Conservation (phyloP, 371 early-diverging fungal genomes). For the Apophysomyces sp. region DNA sequence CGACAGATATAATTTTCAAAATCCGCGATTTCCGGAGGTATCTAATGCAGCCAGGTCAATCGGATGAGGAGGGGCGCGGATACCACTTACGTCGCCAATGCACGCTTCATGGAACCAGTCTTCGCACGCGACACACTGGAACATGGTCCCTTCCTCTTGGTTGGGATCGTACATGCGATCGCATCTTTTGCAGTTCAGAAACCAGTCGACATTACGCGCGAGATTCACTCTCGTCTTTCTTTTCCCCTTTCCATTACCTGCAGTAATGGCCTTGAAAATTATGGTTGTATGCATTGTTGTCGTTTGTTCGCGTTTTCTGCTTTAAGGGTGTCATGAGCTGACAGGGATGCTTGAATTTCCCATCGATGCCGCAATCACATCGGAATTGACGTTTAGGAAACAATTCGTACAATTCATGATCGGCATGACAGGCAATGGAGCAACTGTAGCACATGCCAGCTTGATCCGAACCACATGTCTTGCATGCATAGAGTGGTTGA, state of each 20-base stretch:
- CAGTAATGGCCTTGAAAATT: conserved; percentile 84
- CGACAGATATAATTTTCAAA: conserved; percentile 85
- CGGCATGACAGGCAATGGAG: conserved; percentile 78
- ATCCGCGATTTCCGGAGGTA: conserved; percentile 60
- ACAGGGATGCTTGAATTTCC: conserved; percentile 43
- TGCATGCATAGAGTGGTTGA: conserved; percentile 84
- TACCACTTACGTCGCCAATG: conserved; percentile 61
- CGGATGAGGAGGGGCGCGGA: conserved; percentile 2
- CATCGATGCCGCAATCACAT: conserved; percentile 81
- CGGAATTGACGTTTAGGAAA: conserved; percentile 81
- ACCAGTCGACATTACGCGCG: no score
- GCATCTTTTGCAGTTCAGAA: conserved; percentile 65
- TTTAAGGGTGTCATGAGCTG: conserved; percentile 33
- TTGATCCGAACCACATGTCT: conserved; percentile 65
- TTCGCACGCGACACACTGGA: conserved; percentile 81
- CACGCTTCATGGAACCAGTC: conserved; percentile 89
- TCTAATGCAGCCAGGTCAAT: conserved; percentile 26
- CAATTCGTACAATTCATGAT: conserved; percentile 79
- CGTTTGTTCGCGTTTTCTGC: conserved; percentile 41
- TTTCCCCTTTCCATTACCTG: conserved; percentile 39
- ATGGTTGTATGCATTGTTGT: conserved; percentile 73
- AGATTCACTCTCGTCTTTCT: no score
- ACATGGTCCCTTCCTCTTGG: conserved; percentile 74
- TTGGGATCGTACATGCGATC: conserved; percentile 70
- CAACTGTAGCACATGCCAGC: conserved; percentile 84